Evolutionary conservation across 2,329 filamentous ascomycete species (phyloP), one percentile per base, ranked within the genome.

Genomic region (Mycosphaerella arachidis): DNA sequence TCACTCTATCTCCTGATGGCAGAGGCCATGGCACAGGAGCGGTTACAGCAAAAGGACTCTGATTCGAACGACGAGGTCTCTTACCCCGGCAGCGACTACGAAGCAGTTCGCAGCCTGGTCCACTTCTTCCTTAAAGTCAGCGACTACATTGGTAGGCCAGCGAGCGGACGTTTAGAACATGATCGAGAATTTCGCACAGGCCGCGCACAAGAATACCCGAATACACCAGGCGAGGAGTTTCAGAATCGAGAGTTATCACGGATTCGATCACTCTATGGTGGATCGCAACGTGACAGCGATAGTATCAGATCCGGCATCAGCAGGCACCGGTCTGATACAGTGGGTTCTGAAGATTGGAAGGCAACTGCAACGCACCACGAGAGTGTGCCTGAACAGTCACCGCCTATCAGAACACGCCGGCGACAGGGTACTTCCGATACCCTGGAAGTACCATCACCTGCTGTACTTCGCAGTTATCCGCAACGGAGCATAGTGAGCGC

Each of bases 1-100:
- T 87, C 86, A 0, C 66, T 87, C 0, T 86, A 85, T 56, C 67
- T 87, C 9, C 71, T 82, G 4, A 66, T 84, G 0, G 77, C 77
- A 57, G 71, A 71, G 9, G 66, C 66, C 12, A 63, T 67, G 20
- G 63, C 64, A 16, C 55, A 59, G 40, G 67, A 66, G 40, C 64
- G 63, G 20, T 50, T 46, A 33, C 16, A 60, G 60, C 4, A 66
- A 64, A 13, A 65, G 60, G 31, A 30, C 63, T 24, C 50, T 43
- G 43, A 55, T 18, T 54, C 60, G 5, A 56, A 48, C 9, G 51
- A 57, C 9, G 52, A 46, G 2, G 60, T 58, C 13, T 45, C 16
- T 24, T 46, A 46, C 4, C 43, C 43, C n/a, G 43, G 43, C 43
- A 46, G 43, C 43, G 43, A 46, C 43, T 46, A 18, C 43, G 20